Conservation (phyloP, 352 stramenopile species). For the Sclerospora graminicola region DNA sequence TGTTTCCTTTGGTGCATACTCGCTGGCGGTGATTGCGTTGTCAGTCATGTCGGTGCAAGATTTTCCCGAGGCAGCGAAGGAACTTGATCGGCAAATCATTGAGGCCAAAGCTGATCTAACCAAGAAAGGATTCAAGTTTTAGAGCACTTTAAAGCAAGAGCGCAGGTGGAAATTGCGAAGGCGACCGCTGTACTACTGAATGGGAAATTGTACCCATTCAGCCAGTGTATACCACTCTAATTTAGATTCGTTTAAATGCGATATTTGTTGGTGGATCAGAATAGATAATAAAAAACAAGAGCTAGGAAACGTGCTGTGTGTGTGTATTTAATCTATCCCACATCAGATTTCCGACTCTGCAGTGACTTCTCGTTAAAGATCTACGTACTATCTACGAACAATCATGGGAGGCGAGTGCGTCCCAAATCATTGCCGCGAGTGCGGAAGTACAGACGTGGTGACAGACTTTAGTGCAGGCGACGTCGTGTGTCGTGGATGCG, state of each 20-base stretch:
- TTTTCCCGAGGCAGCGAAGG: slow-evolving; percentile 53
- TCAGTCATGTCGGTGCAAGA: slow-evolving; percentile 65
- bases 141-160: neutral
- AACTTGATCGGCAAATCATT: slow-evolving; percentile 54
- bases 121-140: slow-evolving; percentile 49
- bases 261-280: slow-evolving; percentile 22
- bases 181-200: neutral
- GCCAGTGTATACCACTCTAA: too few species aligned
- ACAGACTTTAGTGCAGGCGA: slow-evolving; percentile 72
- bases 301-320: neutral
- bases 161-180: neutral
- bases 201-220: too few species aligned
- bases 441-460: slow-evolving; percentile 66
- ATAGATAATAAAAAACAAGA: too few species aligned
- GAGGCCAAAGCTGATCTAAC: slow-evolving; percentile 53
- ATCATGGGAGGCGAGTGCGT: slow-evolving; percentile 55
- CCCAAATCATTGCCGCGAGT: slow-evolving; percentile 47
- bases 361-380: too few species aligned
- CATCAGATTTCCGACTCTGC: too few species aligned
- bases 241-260: neutral
- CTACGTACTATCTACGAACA: neutral
- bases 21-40: slow-evolving; percentile 48
- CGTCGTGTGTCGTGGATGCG: slow-evolving; percentile 72
- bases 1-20: slow-evolving; percentile 65
- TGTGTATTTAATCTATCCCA: too few species aligned